Base-by-base conservation (phyloP, 2,329 filamentous ascomycete species). In the Fusarium concolor region DNA sequence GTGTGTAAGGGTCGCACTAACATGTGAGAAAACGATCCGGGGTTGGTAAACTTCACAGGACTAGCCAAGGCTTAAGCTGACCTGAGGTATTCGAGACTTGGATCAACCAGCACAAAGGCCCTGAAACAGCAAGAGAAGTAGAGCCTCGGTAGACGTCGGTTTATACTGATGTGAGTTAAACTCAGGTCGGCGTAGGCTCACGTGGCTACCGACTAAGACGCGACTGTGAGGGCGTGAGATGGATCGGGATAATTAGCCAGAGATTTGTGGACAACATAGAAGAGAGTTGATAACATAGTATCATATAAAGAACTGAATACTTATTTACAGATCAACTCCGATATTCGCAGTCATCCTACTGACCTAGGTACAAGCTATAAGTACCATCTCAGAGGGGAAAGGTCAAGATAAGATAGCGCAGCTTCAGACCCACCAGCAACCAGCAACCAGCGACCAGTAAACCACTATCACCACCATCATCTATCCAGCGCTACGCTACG, bases 21-120 rank as follows among this genome's bases (percentile, higher is more conserved):
- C 69, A 74, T 74, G 71, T 74, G 71, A 72, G 68, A 73, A 67
- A 31, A 29, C 26, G 38, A 47, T 53, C 59, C 53, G 46, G 56
- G 53, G 62, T 47, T 62, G 44, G 41, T 47, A 31, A 56, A 46
- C 33, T 43, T 64, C 20, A 63, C 59, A 45, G 33, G 41, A 26
- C 44, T 46, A 52, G n/a, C 17, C n/a, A 44, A 56, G 45, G 41
- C 45, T 65, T 57, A 39, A 35, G 49, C 43, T 42, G 31, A 17
- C 6, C 31, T 17, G 17, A 31, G 31, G 31, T 33, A 35, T 65
- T 65, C 37, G 49, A 20, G 59, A 33, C 18, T 50, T 38, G 35
- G 35, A 10, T 42, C 41, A 46, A 22, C 29, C 18, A 33, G 24
- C 8, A 15, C 41, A 45, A 29, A 62, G 47, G 18, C 26, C 18